A percentile compares a stretch with the other conserved stretches of the same genome.
These are phyloP conservation scores for Metarhizium rileyi DNA, from an alignment of 2,329 filamentous ascomycete genomes.

Conservation along the genomic window DNA sequence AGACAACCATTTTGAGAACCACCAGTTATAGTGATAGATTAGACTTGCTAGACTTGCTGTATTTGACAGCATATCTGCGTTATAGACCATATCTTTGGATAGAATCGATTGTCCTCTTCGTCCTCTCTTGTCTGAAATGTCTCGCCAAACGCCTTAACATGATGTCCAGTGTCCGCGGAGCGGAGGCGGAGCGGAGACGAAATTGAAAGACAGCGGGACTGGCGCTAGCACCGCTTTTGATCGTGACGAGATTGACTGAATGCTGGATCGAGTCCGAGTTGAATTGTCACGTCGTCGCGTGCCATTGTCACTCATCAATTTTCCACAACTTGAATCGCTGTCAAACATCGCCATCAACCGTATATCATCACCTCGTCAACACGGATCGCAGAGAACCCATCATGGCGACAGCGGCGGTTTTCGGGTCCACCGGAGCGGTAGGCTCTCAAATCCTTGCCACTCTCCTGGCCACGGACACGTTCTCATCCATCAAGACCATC, in stretches of 20 bases:
- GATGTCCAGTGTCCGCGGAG: not conserved
- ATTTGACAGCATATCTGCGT: not conserved
- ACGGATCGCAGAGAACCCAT: too few relatives aligned
- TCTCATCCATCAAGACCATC: constrained; percentile 51
- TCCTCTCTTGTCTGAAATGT: too few relatives aligned
- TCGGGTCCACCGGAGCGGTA: constrained; percentile 57
- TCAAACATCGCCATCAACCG: not conserved
- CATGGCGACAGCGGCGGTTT: constrained; percentile 36
- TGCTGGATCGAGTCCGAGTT: too few relatives aligned
- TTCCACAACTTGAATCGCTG: not conserved
- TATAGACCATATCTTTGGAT: too few relatives aligned
- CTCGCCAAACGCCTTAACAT: too few relatives aligned
- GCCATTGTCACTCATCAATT: too few relatives aligned
- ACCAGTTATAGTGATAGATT: too few relatives aligned
- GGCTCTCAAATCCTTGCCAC: constrained; percentile 65
- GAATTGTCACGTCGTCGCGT: too few relatives aligned
- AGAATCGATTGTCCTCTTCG: not conserved
- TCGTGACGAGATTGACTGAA: not conserved
- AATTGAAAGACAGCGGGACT: not conserved
- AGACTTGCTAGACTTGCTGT: not conserved
- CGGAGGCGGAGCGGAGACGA: not conserved
- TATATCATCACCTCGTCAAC: not conserved
- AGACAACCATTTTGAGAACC: too few relatives aligned
- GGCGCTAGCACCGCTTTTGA: not conserved
- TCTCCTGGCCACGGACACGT: constrained; percentile 44